Conservation (phyloP, 164 flowering plant species). For the Piper betle region DNA sequence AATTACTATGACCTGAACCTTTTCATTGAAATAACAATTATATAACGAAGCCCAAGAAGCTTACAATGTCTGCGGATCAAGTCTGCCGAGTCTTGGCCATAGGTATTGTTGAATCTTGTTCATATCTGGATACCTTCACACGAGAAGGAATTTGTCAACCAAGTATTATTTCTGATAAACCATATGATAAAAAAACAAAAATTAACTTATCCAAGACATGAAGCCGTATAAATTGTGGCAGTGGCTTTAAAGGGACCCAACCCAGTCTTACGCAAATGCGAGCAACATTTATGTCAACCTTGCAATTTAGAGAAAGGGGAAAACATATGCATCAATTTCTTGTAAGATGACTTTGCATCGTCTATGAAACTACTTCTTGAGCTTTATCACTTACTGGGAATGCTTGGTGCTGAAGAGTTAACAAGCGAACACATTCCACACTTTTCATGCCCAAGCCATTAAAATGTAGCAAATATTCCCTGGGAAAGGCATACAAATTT, state of each 20-base stretch:
- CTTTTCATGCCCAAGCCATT: constrained; percentile 90
- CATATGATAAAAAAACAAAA: background rate
- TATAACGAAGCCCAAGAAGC: background rate
- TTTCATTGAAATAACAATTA: background rate
- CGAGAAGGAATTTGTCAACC: background rate
- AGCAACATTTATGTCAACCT: constrained; percentile 94
- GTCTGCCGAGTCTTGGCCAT: constrained; percentile 70
- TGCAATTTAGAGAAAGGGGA: constrained; percentile 1
- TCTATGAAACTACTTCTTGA: background rate
- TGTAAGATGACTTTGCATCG: too few relatives aligned
- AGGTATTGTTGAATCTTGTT: constrained; percentile 69
- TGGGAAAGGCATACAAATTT: constrained; percentile 10
- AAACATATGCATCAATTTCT: background rate
- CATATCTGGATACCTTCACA: constrained; percentile 44
- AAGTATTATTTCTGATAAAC: background rate
- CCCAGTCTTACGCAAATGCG: constrained; percentile 78
- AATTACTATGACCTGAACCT: background rate
- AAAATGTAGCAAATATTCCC: constrained; percentile 77
- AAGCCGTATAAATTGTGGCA: constrained; percentile 54
- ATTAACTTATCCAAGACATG: constrained; percentile 69
- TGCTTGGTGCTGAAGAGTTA: constrained; percentile 90
- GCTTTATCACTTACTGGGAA: constrained; percentile 66
- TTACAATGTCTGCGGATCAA: constrained; percentile 64
- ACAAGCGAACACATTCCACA: constrained; percentile 87
- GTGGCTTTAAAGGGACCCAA: constrained; percentile 83